Conservation (phyloP, 2,329 filamentous ascomycete genomes). For the Alternaria rosae region DNA sequence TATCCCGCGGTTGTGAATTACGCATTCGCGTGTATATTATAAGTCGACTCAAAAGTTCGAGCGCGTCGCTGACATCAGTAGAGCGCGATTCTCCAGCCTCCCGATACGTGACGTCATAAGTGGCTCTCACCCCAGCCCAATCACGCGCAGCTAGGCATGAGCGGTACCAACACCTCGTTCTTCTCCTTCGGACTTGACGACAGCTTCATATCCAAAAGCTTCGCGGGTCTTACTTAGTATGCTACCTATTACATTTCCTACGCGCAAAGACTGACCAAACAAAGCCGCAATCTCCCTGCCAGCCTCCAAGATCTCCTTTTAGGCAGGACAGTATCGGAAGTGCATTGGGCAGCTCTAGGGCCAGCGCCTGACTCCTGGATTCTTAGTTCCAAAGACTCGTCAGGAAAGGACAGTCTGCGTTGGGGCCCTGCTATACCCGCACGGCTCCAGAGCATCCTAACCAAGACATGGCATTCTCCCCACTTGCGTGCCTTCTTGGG, state of each 20-base stretch:
- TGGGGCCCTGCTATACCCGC: constrained; percentile 36
- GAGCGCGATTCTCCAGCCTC: not conserved
- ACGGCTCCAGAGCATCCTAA: constrained; percentile 30
- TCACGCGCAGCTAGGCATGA: constrained; percentile 35
- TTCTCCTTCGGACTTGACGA: constrained; percentile 47
- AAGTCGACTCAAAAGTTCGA: not conserved
- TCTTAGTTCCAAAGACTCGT: constrained; percentile 39
- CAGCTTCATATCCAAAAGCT: constrained; percentile 43
- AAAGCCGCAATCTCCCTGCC: constrained; percentile 40
- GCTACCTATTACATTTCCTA: not conserved
- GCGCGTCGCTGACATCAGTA: not conserved
- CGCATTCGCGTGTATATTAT: not conserved
- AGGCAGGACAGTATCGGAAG: constrained; percentile 32
- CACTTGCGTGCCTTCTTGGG: constrained; percentile 43
- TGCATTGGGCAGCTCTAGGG: constrained; percentile 45
- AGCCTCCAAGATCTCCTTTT: constrained; percentile 37
- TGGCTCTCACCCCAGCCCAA: constrained; percentile 41
- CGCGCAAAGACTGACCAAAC: constrained; percentile 6
- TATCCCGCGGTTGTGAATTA: not conserved
- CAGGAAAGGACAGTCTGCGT: constrained; percentile 36
- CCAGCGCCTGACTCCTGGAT: constrained; percentile 43
- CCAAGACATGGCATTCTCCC: constrained; percentile 37
- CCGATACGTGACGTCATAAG: constrained; percentile 38
- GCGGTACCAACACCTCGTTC: constrained; percentile 33
- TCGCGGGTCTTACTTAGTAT: constrained; percentile 43